Conservation (phyloP, 176 grass and related monocot species). For the Musa itinerans region DNA sequence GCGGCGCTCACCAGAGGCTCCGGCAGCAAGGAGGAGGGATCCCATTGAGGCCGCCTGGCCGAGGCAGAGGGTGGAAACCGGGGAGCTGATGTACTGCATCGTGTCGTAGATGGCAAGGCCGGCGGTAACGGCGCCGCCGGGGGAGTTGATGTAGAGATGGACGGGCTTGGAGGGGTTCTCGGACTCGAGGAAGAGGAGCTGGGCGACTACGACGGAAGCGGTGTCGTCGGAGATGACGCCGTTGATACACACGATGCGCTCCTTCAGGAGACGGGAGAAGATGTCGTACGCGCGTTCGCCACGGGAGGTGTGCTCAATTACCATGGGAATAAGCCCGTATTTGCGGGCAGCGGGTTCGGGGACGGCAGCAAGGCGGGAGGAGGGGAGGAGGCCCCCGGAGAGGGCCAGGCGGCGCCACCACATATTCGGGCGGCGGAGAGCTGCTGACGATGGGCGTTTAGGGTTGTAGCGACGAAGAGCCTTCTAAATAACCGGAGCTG, state of each 20-base stretch:
- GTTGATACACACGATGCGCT: slow-evolving; percentile 1
- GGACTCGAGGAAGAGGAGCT: slow-evolving; percentile 6
- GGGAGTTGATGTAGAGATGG: not conserved
- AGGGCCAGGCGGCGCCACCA: slow-evolving; percentile 19
- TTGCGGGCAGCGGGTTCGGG: not conserved
- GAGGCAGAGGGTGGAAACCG: not conserved
- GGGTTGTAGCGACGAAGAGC: too few relatives aligned
- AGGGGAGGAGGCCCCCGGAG: slow-evolving; percentile 1
- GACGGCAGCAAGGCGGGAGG: slow-evolving; percentile 7
- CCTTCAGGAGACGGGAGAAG: slow-evolving; percentile 37
- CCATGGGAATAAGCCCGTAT: slow-evolving; percentile 71
- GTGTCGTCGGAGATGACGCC: not conserved
- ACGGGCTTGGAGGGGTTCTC: slow-evolving; percentile 2
- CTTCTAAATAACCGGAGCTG: too few relatives aligned
- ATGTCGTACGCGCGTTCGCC: slow-evolving; percentile 80
- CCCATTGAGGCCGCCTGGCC: slow-evolving; percentile 6
- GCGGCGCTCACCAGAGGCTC: not conserved
- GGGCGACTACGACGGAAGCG: not conserved
- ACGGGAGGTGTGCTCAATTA: slow-evolving; percentile 83
- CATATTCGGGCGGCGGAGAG: too few relatives aligned
- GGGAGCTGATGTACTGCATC: slow-evolving; percentile 3
- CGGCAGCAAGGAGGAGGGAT: not conserved
- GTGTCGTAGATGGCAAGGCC: slow-evolving; percentile 10
- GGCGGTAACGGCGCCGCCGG: not conserved
- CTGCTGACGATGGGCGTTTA: too few relatives aligned